Evolutionary conservation across 2,329 filamentous ascomycete species (phyloP).

Genomic region (Aphanoascus verrucosus): DNA sequence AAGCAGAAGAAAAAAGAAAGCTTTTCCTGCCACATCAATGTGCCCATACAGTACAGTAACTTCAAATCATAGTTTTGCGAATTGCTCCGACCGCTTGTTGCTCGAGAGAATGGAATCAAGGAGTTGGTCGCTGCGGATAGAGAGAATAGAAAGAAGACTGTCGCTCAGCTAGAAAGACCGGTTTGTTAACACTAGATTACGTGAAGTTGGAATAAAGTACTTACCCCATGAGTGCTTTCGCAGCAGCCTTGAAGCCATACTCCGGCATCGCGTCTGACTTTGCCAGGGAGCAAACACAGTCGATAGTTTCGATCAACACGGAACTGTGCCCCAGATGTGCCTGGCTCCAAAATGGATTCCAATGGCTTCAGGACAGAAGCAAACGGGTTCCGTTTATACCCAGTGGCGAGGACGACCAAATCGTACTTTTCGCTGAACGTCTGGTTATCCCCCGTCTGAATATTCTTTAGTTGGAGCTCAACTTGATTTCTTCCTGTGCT

Average conservation of each 20-base stretch:
- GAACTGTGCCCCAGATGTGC: slow-evolving; percentile 16
- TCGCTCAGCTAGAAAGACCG: slow-evolving; percentile 49
- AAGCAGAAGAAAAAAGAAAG: background rate
- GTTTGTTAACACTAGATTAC: background rate
- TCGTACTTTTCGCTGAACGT: slow-evolving; percentile 50
- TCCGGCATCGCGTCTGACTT: slow-evolving; percentile 62
- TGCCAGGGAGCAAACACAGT: slow-evolving; percentile 57
- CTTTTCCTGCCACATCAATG: background rate
- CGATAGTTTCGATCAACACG: slow-evolving; percentile 67
- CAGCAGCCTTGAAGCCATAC: slow-evolving; percentile 93
- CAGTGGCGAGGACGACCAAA: slow-evolving; percentile 74
- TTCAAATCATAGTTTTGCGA: slow-evolving; percentile 15
- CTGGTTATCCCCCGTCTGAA: slow-evolving; percentile 9
- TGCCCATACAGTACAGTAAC: slow-evolving; percentile 1
- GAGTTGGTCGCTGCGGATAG: slow-evolving; percentile 36
- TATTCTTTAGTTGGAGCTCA: slow-evolving; percentile 11
- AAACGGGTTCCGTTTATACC: slow-evolving; percentile 70
- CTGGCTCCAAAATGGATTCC: slow-evolving; percentile 11
- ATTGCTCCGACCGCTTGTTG: slow-evolving; percentile 9
- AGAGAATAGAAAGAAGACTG: slow-evolving; percentile 67
- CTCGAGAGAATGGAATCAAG: slow-evolving; percentile 16
- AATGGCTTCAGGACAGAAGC: slow-evolving; percentile 56
- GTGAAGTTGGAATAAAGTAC: background rate
- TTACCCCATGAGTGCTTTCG: slow-evolving; percentile 68
- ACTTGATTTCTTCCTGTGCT: slow-evolving; percentile 22